These are phyloP conservation scores for Glycine soja DNA, from an alignment of 306 rosid species.

Conservation along the genomic window DNA sequence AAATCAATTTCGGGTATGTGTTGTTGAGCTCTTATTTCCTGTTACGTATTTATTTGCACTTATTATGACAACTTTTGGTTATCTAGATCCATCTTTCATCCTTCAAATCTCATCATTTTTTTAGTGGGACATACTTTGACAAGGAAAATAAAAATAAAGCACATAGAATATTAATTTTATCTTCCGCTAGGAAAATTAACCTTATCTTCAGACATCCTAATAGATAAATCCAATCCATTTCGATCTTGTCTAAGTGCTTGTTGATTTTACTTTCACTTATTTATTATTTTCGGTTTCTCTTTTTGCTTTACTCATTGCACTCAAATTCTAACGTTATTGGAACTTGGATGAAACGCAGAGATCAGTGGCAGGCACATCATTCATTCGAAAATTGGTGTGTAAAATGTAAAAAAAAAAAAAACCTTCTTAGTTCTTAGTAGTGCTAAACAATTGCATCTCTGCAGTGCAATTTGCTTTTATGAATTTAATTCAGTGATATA, in stretches of 20 bases:
- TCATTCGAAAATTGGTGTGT: neutral
- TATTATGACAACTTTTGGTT: neutral
- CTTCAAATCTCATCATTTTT: neutral
- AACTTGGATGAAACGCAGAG: neutral
- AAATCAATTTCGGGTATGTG: neutral
- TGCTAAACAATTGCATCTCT: neutral
- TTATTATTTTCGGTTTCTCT: neutral
- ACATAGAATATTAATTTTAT: neutral
- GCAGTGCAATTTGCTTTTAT: neutral
- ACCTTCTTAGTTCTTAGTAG: no score
- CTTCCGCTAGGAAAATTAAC: no score
- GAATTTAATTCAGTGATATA: neutral
- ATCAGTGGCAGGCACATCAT: neutral
- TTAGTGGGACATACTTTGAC: neutral
- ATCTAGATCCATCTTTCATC: conserved; percentile 15
- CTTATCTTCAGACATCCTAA: neutral
- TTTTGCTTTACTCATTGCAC: neutral
- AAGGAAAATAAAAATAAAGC: neutral
- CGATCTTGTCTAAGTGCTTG: neutral
- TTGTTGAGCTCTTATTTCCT: neutral
- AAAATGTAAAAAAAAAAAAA: no score
- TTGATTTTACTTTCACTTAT: neutral
- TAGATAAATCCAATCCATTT: neutral
- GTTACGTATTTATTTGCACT: neutral
- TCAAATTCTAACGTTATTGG: neutral